Percentiles rank a stretch among this genome's conserved stretches.
These are phyloP conservation scores for Metrosideros polymorpha DNA, from an alignment of 441 rosid species.

Conservation along the genomic window DNA sequence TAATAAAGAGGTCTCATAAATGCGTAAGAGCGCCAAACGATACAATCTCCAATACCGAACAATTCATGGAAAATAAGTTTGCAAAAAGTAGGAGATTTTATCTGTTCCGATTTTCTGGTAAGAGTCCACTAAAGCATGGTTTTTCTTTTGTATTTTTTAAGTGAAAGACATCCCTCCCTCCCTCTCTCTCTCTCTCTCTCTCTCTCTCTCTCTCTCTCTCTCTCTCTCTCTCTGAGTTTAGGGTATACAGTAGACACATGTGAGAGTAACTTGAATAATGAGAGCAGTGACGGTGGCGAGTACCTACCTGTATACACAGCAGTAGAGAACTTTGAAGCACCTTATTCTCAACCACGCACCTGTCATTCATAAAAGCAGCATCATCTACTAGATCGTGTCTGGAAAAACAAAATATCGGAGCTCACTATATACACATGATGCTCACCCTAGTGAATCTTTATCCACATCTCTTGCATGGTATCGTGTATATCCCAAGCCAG, in stretches of 20 bases:
- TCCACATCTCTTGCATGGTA: conserved; percentile 71
- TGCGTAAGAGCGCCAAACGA: not conserved
- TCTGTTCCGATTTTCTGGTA: not conserved
- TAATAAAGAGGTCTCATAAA: not conserved
- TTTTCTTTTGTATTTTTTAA: too few species aligned
- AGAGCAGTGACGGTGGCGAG: not conserved
- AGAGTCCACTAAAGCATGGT: not conserved
- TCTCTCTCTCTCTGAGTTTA: not conserved
- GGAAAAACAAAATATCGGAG: not conserved
- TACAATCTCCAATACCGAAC: not conserved
- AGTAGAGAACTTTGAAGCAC: conserved; percentile 80
- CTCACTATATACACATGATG: not conserved
- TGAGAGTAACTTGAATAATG: not conserved
- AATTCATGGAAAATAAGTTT: not conserved
- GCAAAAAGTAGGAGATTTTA: not conserved
- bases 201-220: not conserved
- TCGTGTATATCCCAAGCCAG: conserved; percentile 82
- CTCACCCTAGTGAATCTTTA: conserved; percentile 78
- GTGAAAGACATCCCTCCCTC: too few species aligned
- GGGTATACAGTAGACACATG: not conserved
- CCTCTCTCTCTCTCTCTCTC: not conserved
- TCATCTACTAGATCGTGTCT: not conserved
- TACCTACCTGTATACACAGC: conserved; percentile 82
- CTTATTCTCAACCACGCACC: conserved; percentile 97
- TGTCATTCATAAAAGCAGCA: conserved; percentile 18